These are phyloP conservation scores for Magnolia changhungtana DNA, from an alignment of 164 flowering plant species.

Conservation along the genomic window DNA sequence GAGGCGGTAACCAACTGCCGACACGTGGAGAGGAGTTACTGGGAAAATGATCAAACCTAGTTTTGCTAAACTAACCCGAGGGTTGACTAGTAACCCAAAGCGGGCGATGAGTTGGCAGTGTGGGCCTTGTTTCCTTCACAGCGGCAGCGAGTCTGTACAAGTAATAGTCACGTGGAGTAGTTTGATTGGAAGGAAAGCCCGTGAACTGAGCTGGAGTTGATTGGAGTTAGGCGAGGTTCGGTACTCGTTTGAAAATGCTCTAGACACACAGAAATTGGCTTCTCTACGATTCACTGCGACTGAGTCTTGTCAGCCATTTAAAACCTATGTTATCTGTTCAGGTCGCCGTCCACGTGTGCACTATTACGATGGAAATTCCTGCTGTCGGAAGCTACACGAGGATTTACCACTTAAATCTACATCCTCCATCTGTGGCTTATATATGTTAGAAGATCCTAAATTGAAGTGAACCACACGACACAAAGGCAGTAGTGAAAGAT, in stretches of 20 bases:
- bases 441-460: no score
- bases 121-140: conserved; percentile 33
- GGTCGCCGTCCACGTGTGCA: no score
- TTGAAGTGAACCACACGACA: no score
- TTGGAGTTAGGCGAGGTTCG: conserved; percentile 19
- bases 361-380: no score
- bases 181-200: conserved; percentile 16
- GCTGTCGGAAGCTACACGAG: no score
- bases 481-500: no score
- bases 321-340: no score
- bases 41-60: background rate
- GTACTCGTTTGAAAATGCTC: background rate
- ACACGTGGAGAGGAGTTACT: background rate
- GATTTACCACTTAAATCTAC: no score
- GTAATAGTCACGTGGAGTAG: conserved; percentile 20
- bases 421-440: no score
- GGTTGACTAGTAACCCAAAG: conserved; percentile 19
- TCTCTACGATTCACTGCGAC: no score
- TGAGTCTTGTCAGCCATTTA: no score
- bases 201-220: conserved; percentile 3
- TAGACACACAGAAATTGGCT: background rate
- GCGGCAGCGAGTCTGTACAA: conserved; percentile 25
- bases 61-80: conserved; percentile 17
- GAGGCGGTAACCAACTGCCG: background rate
- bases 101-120: conserved; percentile 13